Base-by-base conservation (phyloP, 208 protist genomes). In the Endotrypanum monterogeii region DNA sequence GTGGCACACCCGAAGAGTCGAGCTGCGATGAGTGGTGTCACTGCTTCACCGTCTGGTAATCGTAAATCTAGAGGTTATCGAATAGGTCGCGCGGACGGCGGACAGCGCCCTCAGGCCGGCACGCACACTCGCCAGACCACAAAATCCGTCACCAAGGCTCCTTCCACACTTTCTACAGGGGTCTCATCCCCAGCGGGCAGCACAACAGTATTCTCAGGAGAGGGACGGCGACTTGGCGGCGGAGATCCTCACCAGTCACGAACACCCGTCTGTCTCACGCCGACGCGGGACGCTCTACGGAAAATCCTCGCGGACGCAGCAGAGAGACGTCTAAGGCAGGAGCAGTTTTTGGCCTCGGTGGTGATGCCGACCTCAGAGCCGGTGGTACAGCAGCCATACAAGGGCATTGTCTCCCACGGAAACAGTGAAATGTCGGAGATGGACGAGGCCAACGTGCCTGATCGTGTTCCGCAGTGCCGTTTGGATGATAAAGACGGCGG, bases 211-310 rank as follows among this genome's bases (percentile, higher is more conserved):
- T 80, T 80, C 67, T 70, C 76, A 8, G 76, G 69, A 8, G 63
- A 55, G 18, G 76, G 76, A 5, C 76, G 63, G 0, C 69, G 76
- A 3, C 76, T 80, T 16, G 76, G 76, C 11, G 54, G 63, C 1
- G 52, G 23, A 39, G 35, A 35, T 4, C 35, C 56, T 6, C 63
- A n/a, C 23, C 51, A 16, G 25, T 71, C 14, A 39, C 61, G 25
- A 35, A 9, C 25, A 18, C 3, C 61, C 4, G 16, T 55, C 18
- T 44, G 61, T 2, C 35, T 44, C n/a, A 68, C 78, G 1, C 58
- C 69, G 4, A 82, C 78, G 14, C 66, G 70, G 7, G 80, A 80
- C 32, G 76, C 60, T 7, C 50, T 74, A 28, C 71, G 80, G 4
- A 65, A 54, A 1, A 69, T 80, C 50, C 54, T 80, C 4, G 75